These are phyloP conservation scores for Fusarium transvaalense DNA, from an alignment of 2,329 filamentous ascomycete genomes.

Conservation along the genomic window DNA sequence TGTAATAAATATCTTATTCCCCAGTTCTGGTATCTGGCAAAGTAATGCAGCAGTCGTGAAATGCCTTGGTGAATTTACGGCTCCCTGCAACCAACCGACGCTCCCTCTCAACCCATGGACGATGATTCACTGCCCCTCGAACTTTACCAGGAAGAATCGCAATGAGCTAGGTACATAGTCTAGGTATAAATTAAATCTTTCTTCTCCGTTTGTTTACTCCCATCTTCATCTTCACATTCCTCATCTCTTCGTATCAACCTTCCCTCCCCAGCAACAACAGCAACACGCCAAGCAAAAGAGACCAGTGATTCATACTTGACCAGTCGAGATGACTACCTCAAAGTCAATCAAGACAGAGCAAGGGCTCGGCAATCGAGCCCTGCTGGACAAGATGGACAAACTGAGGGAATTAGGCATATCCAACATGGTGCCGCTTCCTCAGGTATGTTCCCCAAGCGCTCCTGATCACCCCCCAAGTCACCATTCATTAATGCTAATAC, in stretches of 20 bases:
- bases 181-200: background rate
- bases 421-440: slow-evolving; percentile 55
- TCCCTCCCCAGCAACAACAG: background rate
- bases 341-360: slow-evolving; percentile 2
- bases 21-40: background rate
- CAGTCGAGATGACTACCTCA: slow-evolving; percentile 17
- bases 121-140: background rate
- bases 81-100: slow-evolving; percentile 11
- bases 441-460: slow-evolving; percentile 61
- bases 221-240: background rate
- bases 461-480: background rate
- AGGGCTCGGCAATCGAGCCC: slow-evolving; percentile 41
- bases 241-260: background rate
- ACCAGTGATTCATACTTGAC: background rate
- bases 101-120: background rate
- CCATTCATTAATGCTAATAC: background rate
- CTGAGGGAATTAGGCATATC: slow-evolving; percentile 57
- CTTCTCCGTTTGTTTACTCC: background rate
- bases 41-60: background rate
- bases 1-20: no score
- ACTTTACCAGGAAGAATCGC: background rate
- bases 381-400: slow-evolving; percentile 56
- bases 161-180: background rate
- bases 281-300: background rate
- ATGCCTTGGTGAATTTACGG: background rate